A percentile compares a stretch with the other conserved stretches of the same genome.
These are phyloP conservation scores for Aureoboletus auriporus DNA, from an alignment of 768 basidiomycete species.

Conservation along the genomic window DNA sequence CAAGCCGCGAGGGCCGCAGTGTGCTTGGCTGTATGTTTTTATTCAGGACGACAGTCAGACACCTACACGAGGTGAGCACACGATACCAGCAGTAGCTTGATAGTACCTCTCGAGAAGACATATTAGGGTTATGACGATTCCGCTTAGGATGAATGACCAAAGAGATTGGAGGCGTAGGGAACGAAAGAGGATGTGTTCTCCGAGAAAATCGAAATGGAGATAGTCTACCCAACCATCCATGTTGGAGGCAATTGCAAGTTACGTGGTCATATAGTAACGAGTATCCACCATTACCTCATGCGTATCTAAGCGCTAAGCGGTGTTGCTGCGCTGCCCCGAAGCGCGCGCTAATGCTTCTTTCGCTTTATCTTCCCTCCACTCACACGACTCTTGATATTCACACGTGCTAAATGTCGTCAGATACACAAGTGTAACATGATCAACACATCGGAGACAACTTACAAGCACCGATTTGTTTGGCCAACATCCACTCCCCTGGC, in stretches of 20 bases:
- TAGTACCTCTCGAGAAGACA: constrained; percentile 57
- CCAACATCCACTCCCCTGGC: constrained; percentile 66
- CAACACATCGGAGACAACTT: constrained; percentile 30
- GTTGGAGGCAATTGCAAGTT: too few relatives aligned
- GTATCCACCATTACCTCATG: constrained; percentile 34
- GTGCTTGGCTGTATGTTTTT: constrained; percentile 45
- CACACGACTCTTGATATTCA: constrained; percentile 72
- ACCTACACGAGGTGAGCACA: constrained; percentile 30
- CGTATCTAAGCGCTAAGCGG: not conserved
- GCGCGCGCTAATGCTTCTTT: constrained; percentile 26
- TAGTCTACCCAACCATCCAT: constrained; percentile 49
- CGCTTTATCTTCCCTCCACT: constrained; percentile 65
- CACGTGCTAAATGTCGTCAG: constrained; percentile 46
- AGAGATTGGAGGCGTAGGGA: constrained; percentile 44
- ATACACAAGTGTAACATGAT: not conserved
- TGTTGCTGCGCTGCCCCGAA: not conserved
- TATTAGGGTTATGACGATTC: constrained; percentile 40
- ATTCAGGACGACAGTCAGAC: constrained; percentile 46
- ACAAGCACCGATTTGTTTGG: constrained; percentile 65
- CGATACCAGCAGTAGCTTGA: constrained; percentile 7
- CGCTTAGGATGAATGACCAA: constrained; percentile 44
- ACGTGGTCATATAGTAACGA: too few relatives aligned
- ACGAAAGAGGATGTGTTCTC: constrained; percentile 44
- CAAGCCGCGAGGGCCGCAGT: constrained; percentile 39
- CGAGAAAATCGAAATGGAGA: constrained; percentile 38